Evolutionary conservation across 345 rosid species (phyloP).

Genomic region (Euclidium syriacum): DNA sequence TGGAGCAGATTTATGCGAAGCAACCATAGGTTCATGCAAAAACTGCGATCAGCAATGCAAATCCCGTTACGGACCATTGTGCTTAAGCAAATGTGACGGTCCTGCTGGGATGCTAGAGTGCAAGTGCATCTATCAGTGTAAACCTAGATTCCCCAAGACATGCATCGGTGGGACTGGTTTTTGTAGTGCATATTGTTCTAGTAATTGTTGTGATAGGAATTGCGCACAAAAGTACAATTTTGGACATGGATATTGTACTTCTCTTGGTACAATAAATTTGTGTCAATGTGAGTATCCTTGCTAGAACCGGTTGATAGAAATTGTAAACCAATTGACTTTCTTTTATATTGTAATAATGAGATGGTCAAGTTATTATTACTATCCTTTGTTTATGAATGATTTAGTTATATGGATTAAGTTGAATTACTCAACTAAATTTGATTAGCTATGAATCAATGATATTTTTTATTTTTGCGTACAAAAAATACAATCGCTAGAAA

Average conservation of each 20-base stretch:
- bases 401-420: too few relatives aligned
- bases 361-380: not conserved
- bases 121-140: constrained; percentile 1
- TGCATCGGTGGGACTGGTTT: constrained; percentile 13
- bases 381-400: not conserved
- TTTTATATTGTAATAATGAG: not conserved
- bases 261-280: not conserved
- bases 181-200: constrained; percentile 6
- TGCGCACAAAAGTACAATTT: not conserved
- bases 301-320: not conserved
- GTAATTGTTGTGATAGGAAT: not conserved
- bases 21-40: not conserved
- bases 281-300: constrained; percentile 30
- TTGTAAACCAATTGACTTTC: not conserved
- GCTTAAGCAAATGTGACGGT: not conserved
- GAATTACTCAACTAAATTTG: too few relatives aligned
- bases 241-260: constrained; percentile 21
- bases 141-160: not conserved
- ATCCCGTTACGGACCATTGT: not conserved
- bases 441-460: too few relatives aligned
- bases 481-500: too few relatives aligned
- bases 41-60: constrained; percentile 6
- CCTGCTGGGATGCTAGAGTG: not conserved
- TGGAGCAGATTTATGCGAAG: constrained; percentile 1
- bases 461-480: too few relatives aligned